phyloP scores from a whole-genome alignment of 2,329 filamentous ascomycete species.

The Periconia macrospinosa region DNA sequence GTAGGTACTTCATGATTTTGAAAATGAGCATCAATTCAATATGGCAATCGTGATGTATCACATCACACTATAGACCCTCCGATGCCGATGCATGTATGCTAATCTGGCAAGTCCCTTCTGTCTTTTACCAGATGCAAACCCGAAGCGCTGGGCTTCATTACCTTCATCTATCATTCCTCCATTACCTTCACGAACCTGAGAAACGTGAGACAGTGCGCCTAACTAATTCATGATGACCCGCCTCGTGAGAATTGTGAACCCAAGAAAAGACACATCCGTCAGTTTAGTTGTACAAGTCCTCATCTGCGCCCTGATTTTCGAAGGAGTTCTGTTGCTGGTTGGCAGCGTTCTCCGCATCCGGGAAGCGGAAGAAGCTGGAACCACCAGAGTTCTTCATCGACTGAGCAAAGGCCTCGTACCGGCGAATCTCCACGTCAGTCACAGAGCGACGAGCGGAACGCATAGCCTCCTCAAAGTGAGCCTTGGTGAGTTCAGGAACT shows the following conservation, averaged over 20 bases:
- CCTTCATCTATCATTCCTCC: background rate
- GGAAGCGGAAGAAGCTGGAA: constrained; percentile 98
- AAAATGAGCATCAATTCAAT: background rate
- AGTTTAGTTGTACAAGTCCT: constrained; percentile 91
- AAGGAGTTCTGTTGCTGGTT: constrained; percentile 58
- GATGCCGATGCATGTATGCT: background rate
- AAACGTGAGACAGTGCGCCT: constrained; percentile 5
- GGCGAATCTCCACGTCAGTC: constrained; percentile 93
- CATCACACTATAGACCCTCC: background rate
- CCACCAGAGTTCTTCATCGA: constrained; percentile 98
- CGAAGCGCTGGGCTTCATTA: background rate
- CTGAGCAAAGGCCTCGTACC: constrained; percentile 97
- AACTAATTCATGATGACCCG: constrained; percentile 11
- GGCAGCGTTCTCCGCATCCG: constrained; percentile 53
- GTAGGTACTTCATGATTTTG: too few relatives aligned
- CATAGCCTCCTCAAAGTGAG: constrained; percentile 99
- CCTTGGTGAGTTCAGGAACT: constrained; percentile 92
- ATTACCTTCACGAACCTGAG: background rate
- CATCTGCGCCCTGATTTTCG: constrained; percentile 87
- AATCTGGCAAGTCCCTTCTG: background rate
- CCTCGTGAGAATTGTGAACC: constrained; percentile 2
- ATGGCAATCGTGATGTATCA: background rate
- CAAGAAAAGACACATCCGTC: constrained; percentile 4
- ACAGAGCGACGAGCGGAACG: constrained; percentile 90
- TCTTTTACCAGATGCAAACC: background rate